Evolutionary conservation across 345 rosid species (phyloP).

Genomic region (Dipteronia dyeriana): DNA sequence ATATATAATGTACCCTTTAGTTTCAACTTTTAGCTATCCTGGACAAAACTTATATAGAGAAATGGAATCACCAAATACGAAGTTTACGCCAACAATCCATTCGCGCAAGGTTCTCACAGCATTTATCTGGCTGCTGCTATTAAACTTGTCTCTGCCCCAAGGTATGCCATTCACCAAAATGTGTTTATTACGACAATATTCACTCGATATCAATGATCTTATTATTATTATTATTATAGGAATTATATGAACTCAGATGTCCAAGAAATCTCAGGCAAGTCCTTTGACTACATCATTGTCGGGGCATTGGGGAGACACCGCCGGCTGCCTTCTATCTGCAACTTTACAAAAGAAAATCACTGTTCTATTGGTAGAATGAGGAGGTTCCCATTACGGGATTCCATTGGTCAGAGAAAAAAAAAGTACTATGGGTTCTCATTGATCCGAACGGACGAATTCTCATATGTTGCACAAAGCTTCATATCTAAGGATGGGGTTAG

Average conservation of each 20-base stretch:
- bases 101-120: too few species aligned
- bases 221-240: conserved; percentile 31
- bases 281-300: conserved; percentile 66
- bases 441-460: conserved; percentile 54
- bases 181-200: not conserved
- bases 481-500: conserved; percentile 53
- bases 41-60: too few species aligned
- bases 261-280: conserved; percentile 55
- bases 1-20: not conserved
- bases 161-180: not conserved
- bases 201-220: not conserved
- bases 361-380: conserved; percentile 64
- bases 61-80: too few species aligned
- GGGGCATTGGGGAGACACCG: conserved; percentile 68
- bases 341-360: conserved; percentile 61
- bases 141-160: too few species aligned
- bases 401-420: conserved; percentile 46
- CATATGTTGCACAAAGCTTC: conserved; percentile 64
- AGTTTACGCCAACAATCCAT: too few species aligned
- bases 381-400: conserved; percentile 61
- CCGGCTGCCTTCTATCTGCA: conserved; percentile 71
- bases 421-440: conserved; percentile 54
- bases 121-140: too few species aligned
- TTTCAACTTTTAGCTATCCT: not conserved
- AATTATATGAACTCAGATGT: conserved; percentile 55